Percentiles rank a stretch among this genome's conserved stretches.
Evolutionary conservation across 2,329 filamentous ascomycete genomes (phyloP).

Genomic region (Cadophora malorum): DNA sequence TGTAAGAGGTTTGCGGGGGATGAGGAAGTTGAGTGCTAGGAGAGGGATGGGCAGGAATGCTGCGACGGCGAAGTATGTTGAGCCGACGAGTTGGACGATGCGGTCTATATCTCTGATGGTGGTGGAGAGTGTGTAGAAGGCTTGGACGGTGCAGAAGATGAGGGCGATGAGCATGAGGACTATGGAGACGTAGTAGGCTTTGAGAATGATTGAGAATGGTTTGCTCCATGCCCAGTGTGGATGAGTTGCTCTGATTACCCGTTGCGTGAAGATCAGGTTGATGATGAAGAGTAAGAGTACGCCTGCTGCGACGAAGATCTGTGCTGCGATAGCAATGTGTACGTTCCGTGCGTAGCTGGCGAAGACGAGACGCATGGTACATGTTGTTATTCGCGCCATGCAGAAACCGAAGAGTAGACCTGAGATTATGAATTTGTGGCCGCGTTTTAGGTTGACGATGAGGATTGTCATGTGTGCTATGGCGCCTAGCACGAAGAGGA

Average conservation of each 20-base stretch:
- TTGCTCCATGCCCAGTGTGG: slow-evolving; percentile 73
- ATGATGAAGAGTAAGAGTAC: slow-evolving; percentile 77
- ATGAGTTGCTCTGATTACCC: slow-evolving; percentile 76
- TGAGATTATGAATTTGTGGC: slow-evolving; percentile 66
- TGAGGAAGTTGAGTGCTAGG: slow-evolving; percentile 53
- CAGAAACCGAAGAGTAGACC: slow-evolving; percentile 62
- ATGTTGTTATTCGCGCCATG: slow-evolving; percentile 48
- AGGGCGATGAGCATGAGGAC: slow-evolving; percentile 67
- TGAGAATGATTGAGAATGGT: slow-evolving; percentile 58
- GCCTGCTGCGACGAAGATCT: slow-evolving; percentile 39
- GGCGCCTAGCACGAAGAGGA: slow-evolving; percentile 61
- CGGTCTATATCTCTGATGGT: slow-evolving; percentile 59
- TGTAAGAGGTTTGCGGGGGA: slow-evolving; percentile 47
- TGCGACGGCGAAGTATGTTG: slow-evolving; percentile 66
- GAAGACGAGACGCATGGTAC: slow-evolving; percentile 59
- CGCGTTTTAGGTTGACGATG: slow-evolving; percentile 55
- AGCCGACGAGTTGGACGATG: slow-evolving; percentile 67
- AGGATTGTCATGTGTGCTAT: slow-evolving; percentile 64
- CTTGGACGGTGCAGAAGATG: slow-evolving; percentile 68
- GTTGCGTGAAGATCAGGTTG: slow-evolving; percentile 79
- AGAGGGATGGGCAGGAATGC: slow-evolving; percentile 72
- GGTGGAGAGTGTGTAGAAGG: slow-evolving; percentile 68
- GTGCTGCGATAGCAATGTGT: slow-evolving; percentile 37
- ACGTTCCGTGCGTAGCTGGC: slow-evolving; percentile 56
- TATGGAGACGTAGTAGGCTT: slow-evolving; percentile 63